Evolutionary conservation across 2,329 filamentous ascomycete genomes (phyloP).

Genomic region (Talaromyces piceae): DNA sequence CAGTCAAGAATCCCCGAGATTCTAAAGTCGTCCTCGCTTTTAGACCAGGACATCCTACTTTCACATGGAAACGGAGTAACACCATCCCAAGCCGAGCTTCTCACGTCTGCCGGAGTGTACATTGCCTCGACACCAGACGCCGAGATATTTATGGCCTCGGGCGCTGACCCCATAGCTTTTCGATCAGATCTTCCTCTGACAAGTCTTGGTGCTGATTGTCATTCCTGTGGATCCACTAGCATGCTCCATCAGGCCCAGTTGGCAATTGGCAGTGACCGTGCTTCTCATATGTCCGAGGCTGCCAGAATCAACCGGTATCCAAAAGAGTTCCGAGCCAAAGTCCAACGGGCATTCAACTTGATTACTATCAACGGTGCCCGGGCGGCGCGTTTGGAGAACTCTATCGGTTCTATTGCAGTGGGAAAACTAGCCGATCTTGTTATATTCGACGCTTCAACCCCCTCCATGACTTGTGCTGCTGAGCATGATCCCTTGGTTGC

Average conservation of each 20-base stretch:
- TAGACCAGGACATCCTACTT: neutral
- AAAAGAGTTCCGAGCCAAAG: neutral
- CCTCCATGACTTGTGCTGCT: slow-evolving; percentile 20
- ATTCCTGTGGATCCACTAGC: neutral
- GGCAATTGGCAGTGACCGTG: neutral
- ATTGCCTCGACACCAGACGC: slow-evolving; percentile 3
- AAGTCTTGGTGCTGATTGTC: slow-evolving; percentile 3
- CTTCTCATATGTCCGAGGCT: neutral
- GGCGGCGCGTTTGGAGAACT: slow-evolving; percentile 19
- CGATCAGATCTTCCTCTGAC: neutral
- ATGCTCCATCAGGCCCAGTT: slow-evolving; percentile 1
- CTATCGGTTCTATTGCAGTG: slow-evolving; percentile 20
- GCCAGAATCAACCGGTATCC: neutral
- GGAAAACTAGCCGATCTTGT: slow-evolving; percentile 25
- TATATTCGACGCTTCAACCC: slow-evolving; percentile 20
- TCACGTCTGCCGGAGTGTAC: neutral
- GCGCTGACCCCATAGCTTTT: neutral
- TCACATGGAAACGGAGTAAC: slow-evolving; percentile 4
- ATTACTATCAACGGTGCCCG: slow-evolving; percentile 25
- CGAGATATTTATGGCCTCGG: slow-evolving; percentile 5
- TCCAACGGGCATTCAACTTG: slow-evolving; percentile 12
- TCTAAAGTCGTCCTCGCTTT: neutral
- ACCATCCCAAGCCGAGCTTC: neutral
- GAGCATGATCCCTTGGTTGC: slow-evolving; percentile 23
- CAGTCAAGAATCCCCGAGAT: neutral